Base-by-base conservation (phyloP, 2,329 filamentous ascomycete species). In the Diaporthe sp. region DNA sequence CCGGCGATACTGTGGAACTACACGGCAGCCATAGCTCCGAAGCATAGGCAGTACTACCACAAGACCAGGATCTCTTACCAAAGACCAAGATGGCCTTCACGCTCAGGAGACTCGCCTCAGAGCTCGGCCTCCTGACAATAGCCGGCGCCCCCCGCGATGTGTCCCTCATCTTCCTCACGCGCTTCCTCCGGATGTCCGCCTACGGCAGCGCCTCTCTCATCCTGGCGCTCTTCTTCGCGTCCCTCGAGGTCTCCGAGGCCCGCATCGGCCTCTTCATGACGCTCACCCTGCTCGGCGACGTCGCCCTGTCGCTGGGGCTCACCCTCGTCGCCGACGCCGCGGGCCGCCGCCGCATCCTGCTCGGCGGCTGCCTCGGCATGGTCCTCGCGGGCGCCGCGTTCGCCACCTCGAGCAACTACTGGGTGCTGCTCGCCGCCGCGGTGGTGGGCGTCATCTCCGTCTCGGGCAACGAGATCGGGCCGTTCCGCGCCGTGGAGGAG, bases 261-360 rank as follows among this genome's bases (percentile, higher is more conserved):
- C 83, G 83, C 42, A 89, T 90, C 75, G 91, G 91, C 3, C 82
- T 92, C 1, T 93, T 93, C 82, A 92, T 93, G 91, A 92, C 90
- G 0, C 80, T 92, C 76, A 93, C 91, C 0, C 82, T 93, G 22
- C 83, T 86, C 19, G 91, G 91, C 35, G 91, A 93, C 80, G 86
- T 89, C 5, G 79, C 85, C 55, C 88, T 92, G 76, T 92, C 90
- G 78, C 87, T 92, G 74, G 50, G 89, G 30, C 84, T 93, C 61
- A 91, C 91, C 0, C 78, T 90, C 8, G 84, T 91, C 75, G 89
- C 91, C 35, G 91, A 93, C 81, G 83, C 83, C 0, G 78, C 91
- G 68, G 91, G 91, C 4, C 85, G 91, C 35, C 85, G 86, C 68
- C 83, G 82, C 8, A 86, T 90, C n/a, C 83, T 93, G 5, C 84